Evolutionary conservation across 2,329 filamentous ascomycete species (phyloP).

Genomic region (Colletotrichum sp.): DNA sequence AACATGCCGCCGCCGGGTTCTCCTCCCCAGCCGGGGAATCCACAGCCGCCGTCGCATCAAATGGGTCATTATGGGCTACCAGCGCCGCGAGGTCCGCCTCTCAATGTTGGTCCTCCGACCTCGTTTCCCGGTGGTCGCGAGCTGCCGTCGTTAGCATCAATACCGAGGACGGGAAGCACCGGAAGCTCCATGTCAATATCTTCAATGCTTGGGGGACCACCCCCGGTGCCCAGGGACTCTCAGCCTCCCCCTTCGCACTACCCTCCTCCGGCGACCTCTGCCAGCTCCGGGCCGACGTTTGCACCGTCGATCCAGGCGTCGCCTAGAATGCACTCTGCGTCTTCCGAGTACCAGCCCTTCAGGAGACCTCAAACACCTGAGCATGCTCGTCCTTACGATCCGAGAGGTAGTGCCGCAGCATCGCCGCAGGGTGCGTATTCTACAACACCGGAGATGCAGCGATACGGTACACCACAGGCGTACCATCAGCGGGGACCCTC

Average conservation of each 20-base stretch:
- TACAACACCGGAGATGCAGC: slow-evolving; percentile 62
- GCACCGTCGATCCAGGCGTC: slow-evolving; percentile 57
- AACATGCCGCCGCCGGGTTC: slow-evolving; percentile 53
- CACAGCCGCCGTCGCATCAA: slow-evolving; percentile 33
- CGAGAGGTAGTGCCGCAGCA: slow-evolving; percentile 47
- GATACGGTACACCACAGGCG: slow-evolving; percentile 62
- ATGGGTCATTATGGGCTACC: slow-evolving; percentile 49
- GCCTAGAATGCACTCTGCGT: slow-evolving; percentile 58
- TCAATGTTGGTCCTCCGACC: slow-evolving; percentile 46
- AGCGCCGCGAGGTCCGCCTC: slow-evolving; percentile 47
- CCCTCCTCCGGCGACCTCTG: slow-evolving; percentile 37
- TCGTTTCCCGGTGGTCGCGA: slow-evolving; percentile 56
- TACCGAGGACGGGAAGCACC: slow-evolving; percentile 51
- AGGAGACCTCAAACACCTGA: slow-evolving; percentile 78
- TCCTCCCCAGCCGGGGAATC: slow-evolving; percentile 43
- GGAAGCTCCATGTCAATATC: slow-evolving; percentile 67
- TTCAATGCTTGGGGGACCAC: slow-evolving; percentile 61
- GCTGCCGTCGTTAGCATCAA: slow-evolving; percentile 54
- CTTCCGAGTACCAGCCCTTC: slow-evolving; percentile 65
- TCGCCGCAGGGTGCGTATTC: slow-evolving; percentile 57
- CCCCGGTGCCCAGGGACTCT: slow-evolving; percentile 46
- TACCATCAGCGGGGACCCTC: slow-evolving; percentile 58
- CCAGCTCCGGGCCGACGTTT: slow-evolving; percentile 50
- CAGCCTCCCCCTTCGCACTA: slow-evolving; percentile 46
- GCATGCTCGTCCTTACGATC: slow-evolving; percentile 60